Base-by-base conservation (phyloP, 257 asterid species). In the Solanum phureja region DNA sequence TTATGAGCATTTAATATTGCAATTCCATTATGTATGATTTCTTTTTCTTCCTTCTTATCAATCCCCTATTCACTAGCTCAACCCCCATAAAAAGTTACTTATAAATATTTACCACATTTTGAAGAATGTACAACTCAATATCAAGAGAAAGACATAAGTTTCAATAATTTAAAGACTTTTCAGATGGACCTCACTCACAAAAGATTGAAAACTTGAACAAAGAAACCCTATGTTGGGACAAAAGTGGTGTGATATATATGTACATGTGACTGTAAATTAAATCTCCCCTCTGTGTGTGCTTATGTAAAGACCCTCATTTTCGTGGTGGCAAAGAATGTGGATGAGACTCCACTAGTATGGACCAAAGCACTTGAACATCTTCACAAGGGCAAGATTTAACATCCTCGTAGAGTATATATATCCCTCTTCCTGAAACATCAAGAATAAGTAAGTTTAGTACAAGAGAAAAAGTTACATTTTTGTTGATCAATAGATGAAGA, bases 321-420 rank as follows among this genome's bases (percentile, higher is more conserved):
- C 94, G 91, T 40, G 93, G 93, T 18, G 95, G 96, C 90, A 91
- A 88, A 19, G 97, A 90, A 24, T 90, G 96, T 34, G 92, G 94
- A 83, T 95, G 96, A n/a, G 98, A 93, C 89, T 96, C 98, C 88
- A 96, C 98, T 89, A 96, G 83, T 89, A 96, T 95, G 29, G 99
- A 94, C 99, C 99, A 96, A 42, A 96, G 94, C 19, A 96, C 96
- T 87, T 96, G 98, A 73, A 96, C 99, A 34, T 96, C 99, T 91
- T 96, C 99, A 58, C 91, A 96, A 13, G 95, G 98, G 91, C 99
- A 96, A 6, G 98, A 94, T 91, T 94, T 96, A 72, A 96, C 98
- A 94, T 96, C 98, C 92, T 96, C 99, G 84, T 96, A 95, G 91
- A 96, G 91, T 31, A 96, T 94, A 90, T 96, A 95, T 92, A 94